A percentile compares a stretch with the other conserved stretches of the same genome.
Evolutionary conservation across 768 basidiomycete species (phyloP).

Genomic region (Ramaria rubella): DNA sequence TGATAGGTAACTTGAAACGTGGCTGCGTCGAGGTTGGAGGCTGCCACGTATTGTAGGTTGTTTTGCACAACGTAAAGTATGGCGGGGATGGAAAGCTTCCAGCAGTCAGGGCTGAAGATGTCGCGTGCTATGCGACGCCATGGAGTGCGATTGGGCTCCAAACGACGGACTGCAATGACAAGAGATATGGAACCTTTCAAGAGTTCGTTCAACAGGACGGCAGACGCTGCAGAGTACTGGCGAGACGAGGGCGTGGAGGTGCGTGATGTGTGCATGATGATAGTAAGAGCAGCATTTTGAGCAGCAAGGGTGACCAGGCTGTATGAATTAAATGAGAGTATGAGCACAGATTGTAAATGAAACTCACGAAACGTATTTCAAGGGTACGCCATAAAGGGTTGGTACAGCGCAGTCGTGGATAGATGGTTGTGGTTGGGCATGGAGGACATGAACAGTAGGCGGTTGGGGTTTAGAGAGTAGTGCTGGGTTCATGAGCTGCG

Average conservation of each 20-base stretch:
- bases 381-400: conserved; percentile 18
- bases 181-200: conserved; percentile 42
- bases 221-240: conserved; percentile 39
- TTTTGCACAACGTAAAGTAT: conserved; percentile 43
- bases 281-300: conserved; percentile 41
- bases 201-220: conserved; percentile 45
- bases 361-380: conserved; percentile 24
- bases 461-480: background rate
- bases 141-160: background rate
- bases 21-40: conserved; percentile 44
- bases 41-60: conserved; percentile 46
- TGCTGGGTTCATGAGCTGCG: background rate
- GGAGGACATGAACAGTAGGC: background rate
- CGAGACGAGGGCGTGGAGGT: conserved; percentile 27
- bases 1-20: conserved; percentile 46
- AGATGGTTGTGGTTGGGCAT: conserved; percentile 1
- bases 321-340: background rate
- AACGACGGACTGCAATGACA: conserved; percentile 33
- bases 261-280: conserved; percentile 46
- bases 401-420: conserved; percentile 23
- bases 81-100: conserved; percentile 47
- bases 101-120: conserved; percentile 40
- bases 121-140: conserved; percentile 18
- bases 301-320: conserved; percentile 28
- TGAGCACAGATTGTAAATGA: background rate